Evolutionary conservation across 768 basidiomycete genomes (phyloP).

Genomic region (Clitopilus passeckerianus): DNA sequence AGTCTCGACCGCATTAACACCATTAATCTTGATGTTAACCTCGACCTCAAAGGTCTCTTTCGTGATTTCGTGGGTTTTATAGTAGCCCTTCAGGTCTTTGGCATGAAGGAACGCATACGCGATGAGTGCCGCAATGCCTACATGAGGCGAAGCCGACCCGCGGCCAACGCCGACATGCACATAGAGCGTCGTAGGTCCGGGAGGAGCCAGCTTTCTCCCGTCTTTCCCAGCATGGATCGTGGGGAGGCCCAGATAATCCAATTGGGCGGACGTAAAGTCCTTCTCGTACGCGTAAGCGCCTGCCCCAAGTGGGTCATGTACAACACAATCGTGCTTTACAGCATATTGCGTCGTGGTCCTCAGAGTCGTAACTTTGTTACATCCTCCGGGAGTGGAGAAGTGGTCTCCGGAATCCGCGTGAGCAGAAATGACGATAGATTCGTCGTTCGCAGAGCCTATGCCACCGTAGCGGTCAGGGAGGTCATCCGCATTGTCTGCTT

Average conservation of each 20-base stretch:
- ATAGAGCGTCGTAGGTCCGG: neutral
- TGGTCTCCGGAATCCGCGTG: too few species aligned
- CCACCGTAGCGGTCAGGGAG: neutral
- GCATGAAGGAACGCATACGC: neutral
- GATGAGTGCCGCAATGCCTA: neutral
- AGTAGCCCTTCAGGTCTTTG: neutral
- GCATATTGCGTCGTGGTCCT: neutral
- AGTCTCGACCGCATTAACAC: neutral
- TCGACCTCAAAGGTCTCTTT: neutral
- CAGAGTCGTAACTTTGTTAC: neutral
- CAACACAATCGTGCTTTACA: constrained; percentile 13
- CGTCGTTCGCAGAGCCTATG: too few species aligned
- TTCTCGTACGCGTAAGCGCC: constrained; percentile 17
- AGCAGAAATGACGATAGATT: too few species aligned
- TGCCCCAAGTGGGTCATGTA: constrained; percentile 19
- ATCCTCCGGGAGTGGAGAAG: neutral
- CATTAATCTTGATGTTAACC: neutral
- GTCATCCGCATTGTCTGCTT: neutral
- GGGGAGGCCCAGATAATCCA: constrained; percentile 7
- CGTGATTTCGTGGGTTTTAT: neutral
- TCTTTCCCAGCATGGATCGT: neutral
- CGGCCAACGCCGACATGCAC: neutral
- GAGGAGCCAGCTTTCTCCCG: neutral
- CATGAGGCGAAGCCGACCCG: neutral
- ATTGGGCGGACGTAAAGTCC: constrained; percentile 1